phyloP scores from a whole-genome alignment of 805 yeast species.

The Zygosaccharomyces gambellarensis region DNA sequence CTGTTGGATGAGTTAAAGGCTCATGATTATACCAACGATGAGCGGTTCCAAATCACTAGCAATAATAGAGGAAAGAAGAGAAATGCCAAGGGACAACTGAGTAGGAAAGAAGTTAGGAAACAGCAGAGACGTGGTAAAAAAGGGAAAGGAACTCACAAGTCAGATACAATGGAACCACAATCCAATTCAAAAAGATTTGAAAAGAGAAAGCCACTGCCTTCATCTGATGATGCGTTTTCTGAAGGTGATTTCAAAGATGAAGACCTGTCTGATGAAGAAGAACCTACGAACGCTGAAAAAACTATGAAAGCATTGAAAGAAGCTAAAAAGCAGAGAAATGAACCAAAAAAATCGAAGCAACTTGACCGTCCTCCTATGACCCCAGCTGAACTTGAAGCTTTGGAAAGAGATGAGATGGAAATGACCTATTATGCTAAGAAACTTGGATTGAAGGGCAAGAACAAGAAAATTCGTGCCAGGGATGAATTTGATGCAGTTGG shows the following conservation, averaged over 20 bases:
- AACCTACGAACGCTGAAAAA: conserved; percentile 33
- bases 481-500: conserved; percentile 75
- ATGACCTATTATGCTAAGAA: conserved; percentile 78
- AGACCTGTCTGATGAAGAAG: conserved; percentile 33
- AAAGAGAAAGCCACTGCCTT: conserved; percentile 26
- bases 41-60: conserved; percentile 28
- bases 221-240: conserved; percentile 40
- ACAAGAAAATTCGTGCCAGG: conserved; percentile 41
- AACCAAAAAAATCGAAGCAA: conserved; percentile 6
- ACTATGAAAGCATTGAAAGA: conserved; percentile 36
- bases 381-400: conserved; percentile 45
- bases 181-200: conserved; percentile 4
- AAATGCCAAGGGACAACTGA: conserved; percentile 25
- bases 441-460: conserved; percentile 60
- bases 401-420: conserved; percentile 67
- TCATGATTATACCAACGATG: conserved; percentile 42
- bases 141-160: conserved; percentile 22
- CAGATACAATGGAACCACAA: neutral
- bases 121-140: conserved; percentile 37
- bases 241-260: conserved; percentile 43
- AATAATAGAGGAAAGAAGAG: conserved; percentile 34
- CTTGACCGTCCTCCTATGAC: conserved; percentile 27
- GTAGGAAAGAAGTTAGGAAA: conserved; percentile 43
- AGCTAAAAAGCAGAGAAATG: conserved; percentile 25
- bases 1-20: conserved; percentile 49